Conservation (phyloP, 2,329 filamentous ascomycete genomes). For the Colletotrichum echinochloae region DNA sequence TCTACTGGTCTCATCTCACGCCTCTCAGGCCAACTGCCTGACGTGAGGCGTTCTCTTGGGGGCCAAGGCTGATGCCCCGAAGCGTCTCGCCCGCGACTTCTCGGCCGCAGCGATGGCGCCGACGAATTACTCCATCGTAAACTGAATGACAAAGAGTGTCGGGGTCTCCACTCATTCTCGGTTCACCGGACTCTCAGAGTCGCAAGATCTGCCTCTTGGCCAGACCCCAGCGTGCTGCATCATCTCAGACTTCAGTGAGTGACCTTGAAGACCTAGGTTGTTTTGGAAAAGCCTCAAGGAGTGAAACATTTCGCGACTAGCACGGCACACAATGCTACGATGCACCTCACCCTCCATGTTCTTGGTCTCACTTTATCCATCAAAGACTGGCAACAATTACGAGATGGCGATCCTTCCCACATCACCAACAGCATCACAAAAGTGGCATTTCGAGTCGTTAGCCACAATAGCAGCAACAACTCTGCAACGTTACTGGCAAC, state of each 20-base stretch:
- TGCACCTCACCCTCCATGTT: conserved; percentile 29
- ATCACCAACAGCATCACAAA: conserved; percentile 6
- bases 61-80: conserved; percentile 10
- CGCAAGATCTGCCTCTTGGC: conserved; percentile 15
- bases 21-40: conserved; percentile 27
- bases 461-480: conserved; percentile 2
- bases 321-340: conserved; percentile 15
- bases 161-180: conserved; percentile 3
- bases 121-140: conserved; percentile 20
- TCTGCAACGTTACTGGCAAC: neutral
- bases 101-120: conserved; percentile 29
- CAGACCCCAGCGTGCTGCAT: conserved; percentile 17
- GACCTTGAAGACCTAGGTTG: conserved; percentile 4
- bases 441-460: neutral
- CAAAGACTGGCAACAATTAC: conserved; percentile 22
- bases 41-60: conserved; percentile 19
- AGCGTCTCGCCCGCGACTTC: conserved; percentile 8
- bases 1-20: conserved; percentile 39
- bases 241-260: too few relatives aligned
- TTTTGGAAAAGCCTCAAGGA: conserved; percentile 11
- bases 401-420: conserved; percentile 12
- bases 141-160: conserved; percentile 17
- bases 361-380: conserved; percentile 3
- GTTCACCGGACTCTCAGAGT: conserved; percentile 13
- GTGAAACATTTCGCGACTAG: conserved; percentile 26